These are phyloP conservation scores for Helenozyma rhizophorensis DNA, from an alignment of 805 yeast genomes.

Conservation along the genomic window DNA sequence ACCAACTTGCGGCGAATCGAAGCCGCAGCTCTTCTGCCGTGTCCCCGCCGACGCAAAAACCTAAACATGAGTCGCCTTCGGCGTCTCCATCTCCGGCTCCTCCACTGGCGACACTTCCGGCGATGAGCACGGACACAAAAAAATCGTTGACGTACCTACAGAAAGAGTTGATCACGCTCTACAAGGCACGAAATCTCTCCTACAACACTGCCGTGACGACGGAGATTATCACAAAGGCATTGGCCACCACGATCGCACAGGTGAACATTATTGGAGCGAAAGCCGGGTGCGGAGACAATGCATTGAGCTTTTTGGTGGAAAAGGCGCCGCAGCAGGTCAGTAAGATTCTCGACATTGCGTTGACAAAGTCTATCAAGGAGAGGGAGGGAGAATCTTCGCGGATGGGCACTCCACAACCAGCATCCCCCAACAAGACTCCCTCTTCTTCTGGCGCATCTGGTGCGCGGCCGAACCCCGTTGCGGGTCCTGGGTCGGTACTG, in stretches of 20 bases:
- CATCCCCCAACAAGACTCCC: no score
- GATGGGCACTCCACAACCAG: slow-evolving; percentile 12
- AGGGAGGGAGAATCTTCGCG: slow-evolving; percentile 25
- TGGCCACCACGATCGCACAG: slow-evolving; percentile 90
- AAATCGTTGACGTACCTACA: slow-evolving; percentile 79
- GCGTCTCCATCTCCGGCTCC: not conserved
- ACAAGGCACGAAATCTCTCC: slow-evolving; percentile 67
- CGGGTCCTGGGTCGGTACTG: slow-evolving; percentile 4
- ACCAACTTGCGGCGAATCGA: slow-evolving; percentile 45
- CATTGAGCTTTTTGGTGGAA: slow-evolving; percentile 71
- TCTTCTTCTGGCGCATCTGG: not conserved
- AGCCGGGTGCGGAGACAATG: slow-evolving; percentile 76
- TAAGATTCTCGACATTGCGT: slow-evolving; percentile 72
- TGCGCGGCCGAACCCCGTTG: not conserved
- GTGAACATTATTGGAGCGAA: slow-evolving; percentile 84
- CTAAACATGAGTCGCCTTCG: not conserved
- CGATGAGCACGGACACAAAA: slow-evolving; percentile 56
- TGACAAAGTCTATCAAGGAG: slow-evolving; percentile 67
- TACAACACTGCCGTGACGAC: slow-evolving; percentile 80
- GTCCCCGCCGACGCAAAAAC: not conserved
- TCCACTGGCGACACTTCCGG: no score
- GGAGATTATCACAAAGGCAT: slow-evolving; percentile 79
- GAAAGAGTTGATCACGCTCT: slow-evolving; percentile 75
- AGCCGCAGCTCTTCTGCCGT: slow-evolving; percentile 15
- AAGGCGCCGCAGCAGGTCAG: slow-evolving; percentile 79